These are phyloP conservation scores for Henningerozyma blattae DNA, from an alignment of 805 yeast species.

Conservation along the genomic window DNA sequence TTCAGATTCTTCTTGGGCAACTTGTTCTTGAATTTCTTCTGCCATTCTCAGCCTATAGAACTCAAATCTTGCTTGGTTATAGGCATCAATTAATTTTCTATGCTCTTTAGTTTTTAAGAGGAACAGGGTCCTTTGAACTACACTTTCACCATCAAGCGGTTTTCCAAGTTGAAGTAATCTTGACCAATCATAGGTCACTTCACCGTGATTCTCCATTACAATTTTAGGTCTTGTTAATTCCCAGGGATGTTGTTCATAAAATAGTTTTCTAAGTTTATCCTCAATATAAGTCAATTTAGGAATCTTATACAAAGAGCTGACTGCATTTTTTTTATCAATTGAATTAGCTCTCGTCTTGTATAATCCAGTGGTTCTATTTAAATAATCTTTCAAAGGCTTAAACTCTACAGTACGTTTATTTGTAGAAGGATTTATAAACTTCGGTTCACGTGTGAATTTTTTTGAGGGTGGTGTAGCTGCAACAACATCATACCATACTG, in stretches of 20 bases:
- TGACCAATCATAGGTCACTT: conserved; percentile 67
- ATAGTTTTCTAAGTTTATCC: conserved; percentile 71
- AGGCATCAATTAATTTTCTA: conserved; percentile 44
- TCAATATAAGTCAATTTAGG: conserved; percentile 30
- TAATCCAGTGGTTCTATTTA: conserved; percentile 10
- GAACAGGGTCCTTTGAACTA: conserved; percentile 61
- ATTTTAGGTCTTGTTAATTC: conserved; percentile 85
- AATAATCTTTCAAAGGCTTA: conserved; percentile 1
- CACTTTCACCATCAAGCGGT: conserved; percentile 82
- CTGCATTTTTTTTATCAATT: conserved; percentile 10
- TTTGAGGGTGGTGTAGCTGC: conserved; percentile 71
- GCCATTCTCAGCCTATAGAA: conserved; percentile 79
- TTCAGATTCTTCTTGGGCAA: conserved; percentile 70
- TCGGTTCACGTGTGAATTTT: conserved; percentile 31
- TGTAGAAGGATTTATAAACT: conserved; percentile 15
- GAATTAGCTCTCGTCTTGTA: conserved; percentile 25
- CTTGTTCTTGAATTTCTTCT: conserved; percentile 60
- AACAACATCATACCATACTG: conserved; percentile 84
- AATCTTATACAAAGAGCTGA: conserved; percentile 15
- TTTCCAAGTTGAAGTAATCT: conserved; percentile 58
- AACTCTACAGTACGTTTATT: conserved; percentile 3
- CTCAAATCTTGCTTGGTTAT: conserved; percentile 78
- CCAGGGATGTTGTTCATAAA: conserved; percentile 96
- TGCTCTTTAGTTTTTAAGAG: conserved; percentile 29
- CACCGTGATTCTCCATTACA: conserved; percentile 59